phyloP scores from a whole-genome alignment of 371 early-diverging fungal species.

The Phascolomyces articulosus region DNA sequence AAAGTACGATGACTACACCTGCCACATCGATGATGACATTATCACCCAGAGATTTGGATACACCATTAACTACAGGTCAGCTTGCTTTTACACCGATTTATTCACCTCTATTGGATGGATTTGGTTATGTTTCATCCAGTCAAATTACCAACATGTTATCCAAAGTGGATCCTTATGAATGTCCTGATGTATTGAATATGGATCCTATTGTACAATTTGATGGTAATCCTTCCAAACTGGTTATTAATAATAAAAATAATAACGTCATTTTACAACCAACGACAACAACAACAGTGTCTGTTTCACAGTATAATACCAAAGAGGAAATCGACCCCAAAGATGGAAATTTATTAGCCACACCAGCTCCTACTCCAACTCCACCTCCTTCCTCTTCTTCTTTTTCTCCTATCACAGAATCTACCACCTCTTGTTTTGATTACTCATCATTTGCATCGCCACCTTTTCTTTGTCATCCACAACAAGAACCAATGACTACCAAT shows the following conservation, averaged over 20 bases:
- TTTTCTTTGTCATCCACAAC: too few species aligned
- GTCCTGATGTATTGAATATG: neutral
- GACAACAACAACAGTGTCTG: too few species aligned
- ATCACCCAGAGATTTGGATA: neutral
- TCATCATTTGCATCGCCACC: neutral
- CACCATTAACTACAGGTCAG: neutral
- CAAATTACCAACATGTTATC: neutral
- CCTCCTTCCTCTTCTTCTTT: too few species aligned
- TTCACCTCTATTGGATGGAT: neutral
- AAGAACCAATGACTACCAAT: neutral
- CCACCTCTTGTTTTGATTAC: neutral
- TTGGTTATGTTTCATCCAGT: neutral
- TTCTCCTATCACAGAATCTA: too few species aligned
- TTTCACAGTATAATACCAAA: neutral
- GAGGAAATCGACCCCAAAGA: neutral
- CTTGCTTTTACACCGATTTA: neutral
- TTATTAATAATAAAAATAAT: too few species aligned
- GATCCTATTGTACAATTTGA: slow-evolving; percentile 1
- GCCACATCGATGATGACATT: too few species aligned
- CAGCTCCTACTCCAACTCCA: too few species aligned
- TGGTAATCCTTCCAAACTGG: slow-evolving; percentile 1
- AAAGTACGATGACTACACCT: neutral
- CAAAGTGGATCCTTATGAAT: neutral
- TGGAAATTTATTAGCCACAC: too few species aligned
- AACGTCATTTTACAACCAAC: too few species aligned